Percentiles rank a stretch among this genome's conserved stretches.
Evolutionary conservation across 2,329 filamentous ascomycete species (phyloP).

Genomic region (Rugonectria rugulosa): DNA sequence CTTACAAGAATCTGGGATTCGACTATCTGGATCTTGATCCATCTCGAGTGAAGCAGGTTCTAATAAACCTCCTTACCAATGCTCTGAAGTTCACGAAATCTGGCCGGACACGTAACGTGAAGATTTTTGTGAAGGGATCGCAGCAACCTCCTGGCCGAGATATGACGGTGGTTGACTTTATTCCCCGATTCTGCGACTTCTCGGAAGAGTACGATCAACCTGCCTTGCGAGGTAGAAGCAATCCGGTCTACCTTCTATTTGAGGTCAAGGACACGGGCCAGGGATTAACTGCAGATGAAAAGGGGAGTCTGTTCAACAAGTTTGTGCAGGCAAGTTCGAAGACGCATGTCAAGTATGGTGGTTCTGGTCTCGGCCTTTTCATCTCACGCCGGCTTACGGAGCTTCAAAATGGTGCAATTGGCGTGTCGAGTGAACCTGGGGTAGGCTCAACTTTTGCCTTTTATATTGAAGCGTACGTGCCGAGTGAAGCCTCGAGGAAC

Average conservation of each 20-base stretch:
- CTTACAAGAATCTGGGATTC: conserved; percentile 63
- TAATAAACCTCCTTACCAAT: conserved; percentile 83
- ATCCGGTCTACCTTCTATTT: conserved; percentile 72
- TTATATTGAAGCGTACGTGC: conserved; percentile 68
- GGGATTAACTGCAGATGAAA: conserved; percentile 74
- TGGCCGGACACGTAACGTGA: conserved; percentile 64
- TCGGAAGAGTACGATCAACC: conserved; percentile 49
- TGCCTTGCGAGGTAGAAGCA: conserved; percentile 40
- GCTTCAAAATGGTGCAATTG: conserved; percentile 81
- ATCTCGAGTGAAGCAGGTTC: conserved; percentile 76
- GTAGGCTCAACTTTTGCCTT: conserved; percentile 80
- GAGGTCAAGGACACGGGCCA: conserved; percentile 81
- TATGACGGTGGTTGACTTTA: conserved; percentile 64
- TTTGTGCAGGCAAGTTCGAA: conserved; percentile 81
- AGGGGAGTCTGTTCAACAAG: conserved; percentile 77
- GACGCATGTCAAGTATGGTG: conserved; percentile 81
- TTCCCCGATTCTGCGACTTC: conserved; percentile 61
- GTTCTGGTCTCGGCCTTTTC: conserved; percentile 79
- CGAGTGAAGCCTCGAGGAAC: conserved; percentile 48
- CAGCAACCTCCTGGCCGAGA: conserved; percentile 47
- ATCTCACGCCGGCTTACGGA: conserved; percentile 83
- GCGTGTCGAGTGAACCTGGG: conserved; percentile 72
- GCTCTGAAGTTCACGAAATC: conserved; percentile 82
- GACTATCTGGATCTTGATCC: conserved; percentile 77
- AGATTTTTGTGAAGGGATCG: conserved; percentile 56